phyloP scores from a whole-genome alignment of 495 filamentous ascomycete species.

The Xylaria scruposa region DNA sequence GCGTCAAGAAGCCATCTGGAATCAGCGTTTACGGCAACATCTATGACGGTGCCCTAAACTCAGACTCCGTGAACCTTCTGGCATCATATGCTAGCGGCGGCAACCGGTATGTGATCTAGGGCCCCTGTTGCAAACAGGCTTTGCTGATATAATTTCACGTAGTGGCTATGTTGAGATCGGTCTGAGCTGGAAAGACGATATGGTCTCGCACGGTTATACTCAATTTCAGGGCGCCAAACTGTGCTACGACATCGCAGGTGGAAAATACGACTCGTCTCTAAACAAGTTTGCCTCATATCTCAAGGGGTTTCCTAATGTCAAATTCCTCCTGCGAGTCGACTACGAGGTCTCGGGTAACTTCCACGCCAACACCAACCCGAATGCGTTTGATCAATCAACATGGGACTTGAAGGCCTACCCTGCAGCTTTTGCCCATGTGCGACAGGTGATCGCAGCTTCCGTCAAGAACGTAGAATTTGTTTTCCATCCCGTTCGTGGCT shows the following conservation, averaged over 20 bases:
- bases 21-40: slow-evolving; percentile 2
- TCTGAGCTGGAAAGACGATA: slow-evolving; percentile 3
- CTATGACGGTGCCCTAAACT: neutral
- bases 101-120: neutral
- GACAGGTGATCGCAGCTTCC: neutral
- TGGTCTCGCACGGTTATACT: slow-evolving; percentile 3
- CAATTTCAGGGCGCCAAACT: neutral
- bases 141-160: neutral
- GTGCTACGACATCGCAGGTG: neutral
- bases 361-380: slow-evolving; percentile 1
- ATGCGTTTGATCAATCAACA: neutral
- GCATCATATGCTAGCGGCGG: neutral
- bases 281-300: neutral
- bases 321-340: neutral
- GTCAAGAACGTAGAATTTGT: neutral
- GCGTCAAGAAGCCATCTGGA: neutral
- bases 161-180: slow-evolving; percentile 5
- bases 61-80: neutral
- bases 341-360: neutral
- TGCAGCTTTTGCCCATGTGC: neutral
- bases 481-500: slow-evolving; percentile 1
- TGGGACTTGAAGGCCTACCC: neutral
- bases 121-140: neutral
- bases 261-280: neutral
- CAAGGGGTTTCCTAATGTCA: neutral